A percentile compares a stretch with the other conserved stretches of the same genome.
Evolutionary conservation across 352 stramenopile genomes (phyloP).

Genomic region (Globisporangium carolinianum): DNA sequence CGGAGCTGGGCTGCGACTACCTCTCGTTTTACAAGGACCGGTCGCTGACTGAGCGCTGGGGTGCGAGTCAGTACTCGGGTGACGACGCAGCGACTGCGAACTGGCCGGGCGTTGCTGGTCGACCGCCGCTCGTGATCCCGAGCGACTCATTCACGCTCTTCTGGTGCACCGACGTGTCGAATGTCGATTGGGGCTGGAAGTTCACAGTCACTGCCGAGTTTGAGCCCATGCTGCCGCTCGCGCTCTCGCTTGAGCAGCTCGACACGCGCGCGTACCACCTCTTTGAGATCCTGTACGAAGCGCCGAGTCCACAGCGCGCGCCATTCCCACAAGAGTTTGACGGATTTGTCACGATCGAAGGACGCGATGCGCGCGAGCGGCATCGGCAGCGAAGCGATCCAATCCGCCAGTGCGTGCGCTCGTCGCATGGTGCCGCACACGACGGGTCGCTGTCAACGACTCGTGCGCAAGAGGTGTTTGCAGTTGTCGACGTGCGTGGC

Average conservation of each 20-base stretch:
- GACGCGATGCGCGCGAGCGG: constrained; percentile 2
- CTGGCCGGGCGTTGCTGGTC: constrained; percentile 64
- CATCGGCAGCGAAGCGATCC: constrained; percentile 14
- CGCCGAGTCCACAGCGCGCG: constrained; percentile 29
- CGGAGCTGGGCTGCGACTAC: constrained; percentile 74
- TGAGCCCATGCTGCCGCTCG: constrained; percentile 27
- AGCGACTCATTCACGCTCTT: constrained; percentile 75
- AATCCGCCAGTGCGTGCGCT: constrained; percentile 20
- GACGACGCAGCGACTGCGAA: constrained; percentile 56
- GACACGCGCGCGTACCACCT: constrained; percentile 51
- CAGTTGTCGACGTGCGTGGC: constrained; percentile 21
- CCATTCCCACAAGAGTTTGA: constrained; percentile 47
- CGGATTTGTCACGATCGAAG: constrained; percentile 27
- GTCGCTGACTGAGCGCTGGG: constrained; percentile 54
- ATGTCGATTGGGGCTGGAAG: constrained; percentile 87
- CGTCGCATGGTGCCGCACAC: too few relatives aligned
- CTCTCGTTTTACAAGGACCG: constrained; percentile 84
- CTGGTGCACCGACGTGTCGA: constrained; percentile 80
- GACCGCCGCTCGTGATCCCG: constrained; percentile 62
- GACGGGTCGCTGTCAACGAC: too few relatives aligned
- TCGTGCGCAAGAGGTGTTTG: constrained; percentile 10
- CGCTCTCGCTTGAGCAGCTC: constrained; percentile 48
- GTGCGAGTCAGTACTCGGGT: constrained; percentile 59
- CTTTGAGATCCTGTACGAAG: constrained; percentile 68
- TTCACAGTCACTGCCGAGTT: constrained; percentile 72